A percentile compares a stretch with the other conserved stretches of the same genome.
These are phyloP conservation scores for Quercus glauca DNA, from an alignment of 306 rosid genomes.

Conservation along the genomic window DNA sequence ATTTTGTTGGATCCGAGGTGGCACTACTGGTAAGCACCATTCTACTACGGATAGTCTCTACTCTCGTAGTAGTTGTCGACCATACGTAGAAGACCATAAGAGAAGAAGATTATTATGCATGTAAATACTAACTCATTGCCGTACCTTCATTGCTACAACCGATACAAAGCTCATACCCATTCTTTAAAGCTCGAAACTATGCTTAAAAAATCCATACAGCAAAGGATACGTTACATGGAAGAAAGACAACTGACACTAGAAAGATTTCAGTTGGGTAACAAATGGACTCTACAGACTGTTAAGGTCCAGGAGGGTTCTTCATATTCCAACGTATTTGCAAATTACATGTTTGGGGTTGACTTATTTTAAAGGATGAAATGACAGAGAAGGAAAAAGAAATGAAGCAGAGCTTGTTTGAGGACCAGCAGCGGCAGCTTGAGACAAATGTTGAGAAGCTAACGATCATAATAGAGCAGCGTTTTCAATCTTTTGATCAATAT, in stretches of 20 bases:
- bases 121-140: conserved; percentile 26
- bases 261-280: conserved; percentile 22
- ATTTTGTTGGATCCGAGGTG: conserved; percentile 35
- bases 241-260: neutral
- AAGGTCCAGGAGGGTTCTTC: conserved; percentile 27
- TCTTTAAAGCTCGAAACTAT: conserved; percentile 28
- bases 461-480: conserved; percentile 7
- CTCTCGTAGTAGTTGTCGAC: conserved; percentile 23
- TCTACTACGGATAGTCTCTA: too few relatives aligned
- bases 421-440: conserved; percentile 41
- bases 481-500: conserved; percentile 2
- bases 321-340: conserved; percentile 29
- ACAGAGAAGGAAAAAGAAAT: conserved; percentile 9
- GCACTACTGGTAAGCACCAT: conserved; percentile 17
- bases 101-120: neutral
- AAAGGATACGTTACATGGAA: conserved; percentile 12
- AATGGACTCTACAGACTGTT: conserved; percentile 20
- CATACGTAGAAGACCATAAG: conserved; percentile 22
- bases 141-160: conserved; percentile 26
- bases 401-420: conserved; percentile 37
- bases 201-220: conserved; percentile 4
- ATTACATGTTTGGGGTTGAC: conserved; percentile 32
- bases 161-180: conserved; percentile 32
- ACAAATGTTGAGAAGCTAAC: conserved; percentile 29
- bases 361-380: conserved; percentile 5